phyloP scores from a whole-genome alignment of 495 filamentous ascomycete species.

The Tuber indicum region DNA sequence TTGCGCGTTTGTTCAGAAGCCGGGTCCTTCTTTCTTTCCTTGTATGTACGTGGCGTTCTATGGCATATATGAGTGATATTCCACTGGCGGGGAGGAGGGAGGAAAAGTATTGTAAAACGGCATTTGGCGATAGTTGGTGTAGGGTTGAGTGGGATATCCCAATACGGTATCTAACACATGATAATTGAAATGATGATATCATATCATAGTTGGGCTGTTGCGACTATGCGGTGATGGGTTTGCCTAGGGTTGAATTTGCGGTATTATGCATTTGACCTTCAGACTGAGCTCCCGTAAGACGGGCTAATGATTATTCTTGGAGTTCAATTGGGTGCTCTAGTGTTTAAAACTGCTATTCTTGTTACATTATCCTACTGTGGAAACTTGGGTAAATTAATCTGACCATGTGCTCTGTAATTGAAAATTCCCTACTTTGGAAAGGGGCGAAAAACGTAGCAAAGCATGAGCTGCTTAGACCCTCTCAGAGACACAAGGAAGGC shows the following conservation, averaged over 20 bases:
- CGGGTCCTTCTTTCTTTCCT: neutral
- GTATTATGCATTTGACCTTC: neutral
- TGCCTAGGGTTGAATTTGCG: neutral
- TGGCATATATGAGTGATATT: conserved; percentile 1
- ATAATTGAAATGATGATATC: neutral
- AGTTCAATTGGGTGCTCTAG: neutral
- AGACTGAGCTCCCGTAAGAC: neutral
- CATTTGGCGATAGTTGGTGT: neutral
- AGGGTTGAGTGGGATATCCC: neutral
- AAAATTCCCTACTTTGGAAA: too few relatives aligned
- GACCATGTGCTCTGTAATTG: neutral
- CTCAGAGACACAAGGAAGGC: too few relatives aligned
- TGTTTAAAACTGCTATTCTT: neutral
- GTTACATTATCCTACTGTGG: too few relatives aligned
- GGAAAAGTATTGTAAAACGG: neutral
- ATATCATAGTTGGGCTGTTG: neutral
- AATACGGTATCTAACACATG: neutral
- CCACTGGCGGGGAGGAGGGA: neutral
- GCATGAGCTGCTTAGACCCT: too few relatives aligned
- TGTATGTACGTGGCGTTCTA: conserved; percentile 2
- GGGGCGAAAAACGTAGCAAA: too few relatives aligned
- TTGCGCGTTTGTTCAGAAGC: neutral
- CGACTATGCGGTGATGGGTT: neutral
- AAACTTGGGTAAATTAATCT: too few relatives aligned
- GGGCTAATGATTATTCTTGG: neutral